phyloP scores from a whole-genome alignment of 768 basidiomycete species.

The Panus rudis region DNA sequence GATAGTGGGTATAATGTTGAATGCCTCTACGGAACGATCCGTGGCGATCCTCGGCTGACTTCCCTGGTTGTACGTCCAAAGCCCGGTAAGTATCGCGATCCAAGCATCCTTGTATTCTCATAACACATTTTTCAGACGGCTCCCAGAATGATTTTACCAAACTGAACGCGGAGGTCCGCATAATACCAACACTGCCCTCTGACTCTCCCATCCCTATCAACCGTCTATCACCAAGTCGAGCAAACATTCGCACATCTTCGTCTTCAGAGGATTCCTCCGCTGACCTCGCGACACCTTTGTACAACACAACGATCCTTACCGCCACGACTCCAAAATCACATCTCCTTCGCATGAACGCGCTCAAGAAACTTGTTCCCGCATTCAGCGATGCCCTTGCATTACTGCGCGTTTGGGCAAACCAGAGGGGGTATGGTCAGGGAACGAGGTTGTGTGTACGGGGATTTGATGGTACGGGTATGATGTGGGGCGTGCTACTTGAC shows the following conservation, averaged over 20 bases:
- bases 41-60: slow-evolving; percentile 58
- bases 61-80: slow-evolving; percentile 54
- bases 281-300: slow-evolving; percentile 60
- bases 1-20: slow-evolving; percentile 47
- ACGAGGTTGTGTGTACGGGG: slow-evolving; percentile 53
- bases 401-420: slow-evolving; percentile 85
- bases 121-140: slow-evolving; percentile 32
- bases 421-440: slow-evolving; percentile 70
- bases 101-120: not conserved
- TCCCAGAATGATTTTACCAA: slow-evolving; percentile 54
- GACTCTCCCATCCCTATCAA: slow-evolving; percentile 58
- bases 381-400: slow-evolving; percentile 73
- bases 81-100: slow-evolving; percentile 40
- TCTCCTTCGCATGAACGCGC: slow-evolving; percentile 36
- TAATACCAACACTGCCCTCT: slow-evolving; percentile 61
- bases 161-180: slow-evolving; percentile 61
- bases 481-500: slow-evolving; percentile 62
- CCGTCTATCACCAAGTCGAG: slow-evolving; percentile 66
- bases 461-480: slow-evolving; percentile 60
- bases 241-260: slow-evolving; percentile 50
- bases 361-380: slow-evolving; percentile 44
- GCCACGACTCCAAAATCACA: slow-evolving; percentile 40
- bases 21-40: slow-evolving; percentile 49
- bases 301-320: slow-evolving; percentile 69
- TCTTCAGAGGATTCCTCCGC: slow-evolving; percentile 21